Percentiles rank a stretch among this genome's conserved stretches.
Evolutionary conservation across 2,329 filamentous ascomycete genomes (phyloP).

Genomic region (Alternaria sp.): DNA sequence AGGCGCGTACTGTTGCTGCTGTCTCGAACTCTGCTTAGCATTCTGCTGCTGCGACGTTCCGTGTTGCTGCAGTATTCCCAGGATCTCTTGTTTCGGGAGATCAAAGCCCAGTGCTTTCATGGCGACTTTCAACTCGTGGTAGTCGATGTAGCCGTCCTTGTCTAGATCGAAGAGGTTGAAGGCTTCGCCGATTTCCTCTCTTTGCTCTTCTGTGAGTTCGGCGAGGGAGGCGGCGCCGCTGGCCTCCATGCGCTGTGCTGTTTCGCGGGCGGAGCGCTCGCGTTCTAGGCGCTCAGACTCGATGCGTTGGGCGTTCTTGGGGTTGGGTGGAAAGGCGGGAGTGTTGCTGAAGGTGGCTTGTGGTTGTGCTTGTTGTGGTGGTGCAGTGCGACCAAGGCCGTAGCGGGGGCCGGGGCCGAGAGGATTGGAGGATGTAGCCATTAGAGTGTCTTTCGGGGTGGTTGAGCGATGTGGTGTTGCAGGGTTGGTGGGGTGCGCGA

Average conservation of each 20-base stretch:
- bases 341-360: slow-evolving; percentile 42
- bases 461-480: not conserved
- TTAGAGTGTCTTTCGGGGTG: slow-evolving; percentile 33
- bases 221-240: slow-evolving; percentile 60
- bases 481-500: slow-evolving; percentile 14
- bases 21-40: slow-evolving; percentile 6
- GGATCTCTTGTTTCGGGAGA: slow-evolving; percentile 84
- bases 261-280: slow-evolving; percentile 52
- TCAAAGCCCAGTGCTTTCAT: slow-evolving; percentile 96
- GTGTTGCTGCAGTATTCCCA: slow-evolving; percentile 80
- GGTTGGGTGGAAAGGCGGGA: slow-evolving; percentile 53
- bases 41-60: slow-evolving; percentile 56
- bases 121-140: slow-evolving; percentile 97
- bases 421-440: slow-evolving; percentile 63
- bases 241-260: slow-evolving; percentile 52
- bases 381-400: slow-evolving; percentile 55
- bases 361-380: slow-evolving; percentile 21
- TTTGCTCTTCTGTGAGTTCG: slow-evolving; percentile 82
- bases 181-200: slow-evolving; percentile 94
- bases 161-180: slow-evolving; percentile 97
- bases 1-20: slow-evolving; percentile 34
- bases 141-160: slow-evolving; percentile 92
- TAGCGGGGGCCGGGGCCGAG: slow-evolving; percentile 66
- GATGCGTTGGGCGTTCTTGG: slow-evolving; percentile 52
- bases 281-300: slow-evolving; percentile 54